Percentiles rank a stretch among this genome's conserved stretches.
Evolutionary conservation across 2,329 filamentous ascomycete species (phyloP).

Genomic region (Aspergillus sp.): DNA sequence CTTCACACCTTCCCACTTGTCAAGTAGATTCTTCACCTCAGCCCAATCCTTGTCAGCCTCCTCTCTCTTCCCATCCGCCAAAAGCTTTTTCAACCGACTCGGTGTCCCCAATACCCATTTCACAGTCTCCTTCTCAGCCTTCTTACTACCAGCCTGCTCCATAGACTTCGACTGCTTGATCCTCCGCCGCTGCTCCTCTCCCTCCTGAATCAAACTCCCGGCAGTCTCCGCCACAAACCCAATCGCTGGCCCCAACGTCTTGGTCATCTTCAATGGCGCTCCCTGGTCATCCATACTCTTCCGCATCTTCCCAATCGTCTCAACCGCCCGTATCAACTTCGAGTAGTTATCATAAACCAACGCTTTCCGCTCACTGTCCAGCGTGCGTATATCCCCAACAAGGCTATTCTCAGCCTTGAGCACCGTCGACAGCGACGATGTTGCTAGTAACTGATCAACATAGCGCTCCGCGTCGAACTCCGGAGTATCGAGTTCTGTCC

Average conservation of each 20-base stretch:
- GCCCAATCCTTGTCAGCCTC: conserved; percentile 40
- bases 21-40: conserved; percentile 32
- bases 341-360: conserved; percentile 98
- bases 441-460: conserved; percentile 36
- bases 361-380: conserved; percentile 94
- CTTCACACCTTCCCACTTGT: conserved; percentile 37
- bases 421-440: conserved; percentile 37
- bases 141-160: conserved; percentile 13
- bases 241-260: conserved; percentile 37
- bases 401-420: conserved; percentile 40
- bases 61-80: conserved; percentile 33
- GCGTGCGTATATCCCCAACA: conserved; percentile 68
- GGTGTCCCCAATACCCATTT: conserved; percentile 40
- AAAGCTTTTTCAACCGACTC: conserved; percentile 29
- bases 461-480: conserved; percentile 65
- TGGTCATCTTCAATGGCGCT: conserved; percentile 41
- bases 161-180: conserved; percentile 20
- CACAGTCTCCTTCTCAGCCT: conserved; percentile 36
- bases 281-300: conserved; percentile 42
- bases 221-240: conserved; percentile 41
- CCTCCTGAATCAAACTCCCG: conserved; percentile 32
- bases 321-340: conserved; percentile 91
- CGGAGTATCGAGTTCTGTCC: conserved; percentile 62
- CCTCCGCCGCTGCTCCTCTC: conserved; percentile 27
- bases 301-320: conserved; percentile 74